A percentile compares a stretch with the other conserved stretches of the same genome.
phyloP scores from a whole-genome alignment of 2,329 filamentous ascomycete species.

The Scolecobasidium constrictum region DNA sequence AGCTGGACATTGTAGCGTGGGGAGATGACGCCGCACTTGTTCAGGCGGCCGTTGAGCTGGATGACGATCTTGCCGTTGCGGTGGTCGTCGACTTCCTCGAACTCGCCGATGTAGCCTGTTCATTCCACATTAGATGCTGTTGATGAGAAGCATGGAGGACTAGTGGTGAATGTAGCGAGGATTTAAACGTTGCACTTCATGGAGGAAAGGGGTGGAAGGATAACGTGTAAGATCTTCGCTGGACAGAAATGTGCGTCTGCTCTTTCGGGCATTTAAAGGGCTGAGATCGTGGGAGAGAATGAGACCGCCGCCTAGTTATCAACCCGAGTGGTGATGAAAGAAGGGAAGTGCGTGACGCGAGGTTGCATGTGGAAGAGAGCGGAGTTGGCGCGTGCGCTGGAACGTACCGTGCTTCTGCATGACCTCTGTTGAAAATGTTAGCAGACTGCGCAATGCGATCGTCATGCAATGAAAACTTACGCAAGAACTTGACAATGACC shows the following conservation, averaged over 20 bases:
- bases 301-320: constrained; percentile 99
- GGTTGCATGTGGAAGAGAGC: constrained; percentile 7
- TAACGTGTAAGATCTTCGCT: constrained; percentile 97
- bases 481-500: constrained; percentile 99
- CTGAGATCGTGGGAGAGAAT: constrained; percentile 70
- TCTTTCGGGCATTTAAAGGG: constrained; percentile 99
- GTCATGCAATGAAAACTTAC: too few species aligned
- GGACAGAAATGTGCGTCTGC: constrained; percentile 41
- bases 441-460: too few species aligned
- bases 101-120: constrained; percentile 96
- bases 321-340: constrained; percentile 56
- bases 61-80: constrained; percentile 99
- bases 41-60: constrained; percentile 97
- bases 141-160: not conserved
- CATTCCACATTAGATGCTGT: too few species aligned
- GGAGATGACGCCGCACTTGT: constrained; percentile 99
- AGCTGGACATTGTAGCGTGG: constrained; percentile 99
- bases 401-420: constrained; percentile 99
- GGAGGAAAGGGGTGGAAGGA: constrained; percentile 45
- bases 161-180: constrained; percentile 62
- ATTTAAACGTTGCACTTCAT: constrained; percentile 91
- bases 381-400: constrained; percentile 1
- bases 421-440: too few species aligned
- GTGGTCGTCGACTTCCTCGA: constrained; percentile 99
- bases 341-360: not conserved